Evolutionary conservation across 768 basidiomycete species (phyloP).

Genomic region (Tylopilus sp.): DNA sequence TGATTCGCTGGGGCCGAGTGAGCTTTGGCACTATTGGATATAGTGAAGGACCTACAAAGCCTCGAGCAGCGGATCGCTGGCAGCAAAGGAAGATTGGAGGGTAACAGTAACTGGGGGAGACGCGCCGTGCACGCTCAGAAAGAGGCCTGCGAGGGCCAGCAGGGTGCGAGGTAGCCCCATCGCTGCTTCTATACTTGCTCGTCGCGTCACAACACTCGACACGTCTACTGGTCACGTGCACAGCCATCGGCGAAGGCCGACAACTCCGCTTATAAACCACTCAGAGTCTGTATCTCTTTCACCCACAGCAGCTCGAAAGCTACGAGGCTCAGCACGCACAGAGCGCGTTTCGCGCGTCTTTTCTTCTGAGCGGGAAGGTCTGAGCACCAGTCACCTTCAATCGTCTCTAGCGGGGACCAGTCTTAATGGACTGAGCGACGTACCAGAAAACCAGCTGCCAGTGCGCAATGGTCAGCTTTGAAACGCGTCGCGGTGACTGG

Average conservation of each 20-base stretch:
- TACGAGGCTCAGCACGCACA: conserved; percentile 29
- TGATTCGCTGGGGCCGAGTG: conserved; percentile 60
- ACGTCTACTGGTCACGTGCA: conserved; percentile 22
- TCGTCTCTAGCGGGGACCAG: conserved; percentile 26
- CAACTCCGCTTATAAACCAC: conserved; percentile 21
- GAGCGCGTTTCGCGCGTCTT: conserved; percentile 16
- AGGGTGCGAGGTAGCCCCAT: conserved; percentile 14
- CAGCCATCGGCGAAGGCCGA: conserved; percentile 9
- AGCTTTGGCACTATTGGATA: neutral
- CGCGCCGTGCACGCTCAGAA: conserved; percentile 15
- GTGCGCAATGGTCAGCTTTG: conserved; percentile 19
- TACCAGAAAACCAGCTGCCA: conserved; percentile 30
- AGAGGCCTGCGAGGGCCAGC: conserved; percentile 16
- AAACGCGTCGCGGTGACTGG: conserved; percentile 29
- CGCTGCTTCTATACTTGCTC: neutral
- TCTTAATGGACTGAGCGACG: conserved; percentile 24
- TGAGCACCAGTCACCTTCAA: conserved; percentile 29
- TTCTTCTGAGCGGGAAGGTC: conserved; percentile 32
- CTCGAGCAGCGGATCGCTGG: conserved; percentile 28
- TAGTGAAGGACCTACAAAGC: conserved; percentile 25
- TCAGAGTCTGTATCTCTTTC: neutral
- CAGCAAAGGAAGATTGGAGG: conserved; percentile 26
- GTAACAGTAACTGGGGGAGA: conserved; percentile 31
- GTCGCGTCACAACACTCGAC: conserved; percentile 7
- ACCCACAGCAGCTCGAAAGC: conserved; percentile 28